Evolutionary conservation across 176 grass and related monocot genomes (phyloP).

Genomic region (Neostapfia colusana): DNA sequence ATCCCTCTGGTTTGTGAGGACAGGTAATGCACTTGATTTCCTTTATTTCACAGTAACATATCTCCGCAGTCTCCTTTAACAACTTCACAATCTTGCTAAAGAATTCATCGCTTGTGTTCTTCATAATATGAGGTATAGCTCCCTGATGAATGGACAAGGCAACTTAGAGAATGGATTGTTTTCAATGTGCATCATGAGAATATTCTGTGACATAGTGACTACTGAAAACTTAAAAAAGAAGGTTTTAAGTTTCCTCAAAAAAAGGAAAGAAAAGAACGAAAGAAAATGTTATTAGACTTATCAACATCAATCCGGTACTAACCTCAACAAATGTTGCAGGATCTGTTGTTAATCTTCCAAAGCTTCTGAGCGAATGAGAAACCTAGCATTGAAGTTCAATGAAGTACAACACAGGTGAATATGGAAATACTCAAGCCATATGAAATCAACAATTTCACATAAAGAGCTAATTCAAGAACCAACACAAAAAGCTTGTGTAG

Average conservation of each 20-base stretch:
- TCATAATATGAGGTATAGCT: slow-evolving; percentile 61
- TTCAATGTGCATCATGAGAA: slow-evolving; percentile 10
- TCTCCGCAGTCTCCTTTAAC: slow-evolving; percentile 59
- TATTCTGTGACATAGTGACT: background rate
- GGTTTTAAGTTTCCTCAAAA: background rate
- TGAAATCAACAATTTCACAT: background rate
- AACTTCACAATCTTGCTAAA: slow-evolving; percentile 48
- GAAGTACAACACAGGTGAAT: background rate
- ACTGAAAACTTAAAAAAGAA: slow-evolving; percentile 24
- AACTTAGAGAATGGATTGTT: background rate
- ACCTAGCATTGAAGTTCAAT: slow-evolving; percentile 38
- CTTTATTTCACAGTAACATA: slow-evolving; percentile 57
- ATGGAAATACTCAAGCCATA: background rate
- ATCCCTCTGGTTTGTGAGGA: slow-evolving; percentile 65
- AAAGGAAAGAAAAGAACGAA: background rate
- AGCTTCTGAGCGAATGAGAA: slow-evolving; percentile 47
- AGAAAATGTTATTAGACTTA: background rate
- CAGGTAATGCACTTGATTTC: slow-evolving; percentile 68
- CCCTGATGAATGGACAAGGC: slow-evolving; percentile 42
- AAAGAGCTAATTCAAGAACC: background rate
- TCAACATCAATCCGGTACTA: background rate
- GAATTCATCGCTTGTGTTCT: slow-evolving; percentile 70
- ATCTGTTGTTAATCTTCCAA: slow-evolving; percentile 50
- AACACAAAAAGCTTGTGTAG: background rate
- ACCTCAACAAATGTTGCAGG: slow-evolving; percentile 80